These are phyloP conservation scores for Solanum tarijense DNA, from an alignment of 257 asterid genomes.

Conservation along the genomic window DNA sequence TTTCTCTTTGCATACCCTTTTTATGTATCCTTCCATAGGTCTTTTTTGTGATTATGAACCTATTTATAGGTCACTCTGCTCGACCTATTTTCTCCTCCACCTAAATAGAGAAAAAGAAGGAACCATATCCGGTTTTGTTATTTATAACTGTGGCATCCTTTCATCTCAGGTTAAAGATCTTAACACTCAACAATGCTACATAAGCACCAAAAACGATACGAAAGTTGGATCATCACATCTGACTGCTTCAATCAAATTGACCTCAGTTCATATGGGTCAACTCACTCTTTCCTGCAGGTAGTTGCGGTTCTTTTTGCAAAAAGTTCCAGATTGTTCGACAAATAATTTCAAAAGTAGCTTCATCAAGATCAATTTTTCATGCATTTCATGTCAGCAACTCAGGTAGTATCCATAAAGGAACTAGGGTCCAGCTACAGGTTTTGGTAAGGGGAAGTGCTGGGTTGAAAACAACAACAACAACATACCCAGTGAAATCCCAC, in stretches of 20 bases:
- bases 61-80: background rate
- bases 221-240: background rate
- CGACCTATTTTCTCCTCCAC: background rate
- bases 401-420: background rate
- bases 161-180: background rate
- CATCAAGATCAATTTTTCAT: background rate
- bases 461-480: background rate
- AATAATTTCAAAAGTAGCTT: background rate
- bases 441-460: background rate
- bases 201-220: background rate
- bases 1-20: background rate
- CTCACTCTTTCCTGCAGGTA: background rate
- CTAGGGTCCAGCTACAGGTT: background rate
- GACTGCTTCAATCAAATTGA: background rate
- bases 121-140: background rate
- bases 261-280: background rate
- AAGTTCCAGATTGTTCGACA: background rate
- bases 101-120: background rate
- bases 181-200: background rate
- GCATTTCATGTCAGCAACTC: background rate
- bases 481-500: too few species aligned
- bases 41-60: background rate
- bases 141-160: background rate
- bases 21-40: background rate
- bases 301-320: background rate